A percentile compares a stretch with the other conserved stretches of the same genome.
Conservation (phyloP, 129 eudicot genomes). For the Heracleum sosnowskyi region DNA sequence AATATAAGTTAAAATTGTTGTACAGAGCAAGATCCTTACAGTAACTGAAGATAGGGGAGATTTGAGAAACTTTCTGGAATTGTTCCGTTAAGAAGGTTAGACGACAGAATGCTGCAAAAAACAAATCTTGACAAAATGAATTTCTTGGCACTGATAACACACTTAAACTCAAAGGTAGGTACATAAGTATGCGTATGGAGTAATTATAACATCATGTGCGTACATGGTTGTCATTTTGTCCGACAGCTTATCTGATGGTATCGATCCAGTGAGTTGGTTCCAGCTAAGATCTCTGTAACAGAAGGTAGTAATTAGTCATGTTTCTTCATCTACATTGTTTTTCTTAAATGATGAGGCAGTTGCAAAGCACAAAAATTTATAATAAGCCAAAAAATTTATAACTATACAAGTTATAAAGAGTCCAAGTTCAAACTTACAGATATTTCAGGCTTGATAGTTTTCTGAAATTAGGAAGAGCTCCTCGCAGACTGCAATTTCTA, state of each 20-base stretch:
- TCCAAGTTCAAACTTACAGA: slow-evolving; percentile 35
- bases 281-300: slow-evolving; percentile 62
- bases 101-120: slow-evolving; percentile 54
- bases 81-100: slow-evolving; percentile 55
- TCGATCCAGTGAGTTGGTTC: slow-evolving; percentile 55
- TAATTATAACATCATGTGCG: slow-evolving; percentile 8
- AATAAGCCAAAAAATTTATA: background rate
- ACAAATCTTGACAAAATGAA: slow-evolving; percentile 2
- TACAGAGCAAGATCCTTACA: slow-evolving; percentile 39
- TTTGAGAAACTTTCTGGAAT: slow-evolving; percentile 58
- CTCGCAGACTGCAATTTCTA: slow-evolving; percentile 74
- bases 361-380: background rate
- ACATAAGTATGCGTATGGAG: background rate
- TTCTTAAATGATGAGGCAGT: background rate
- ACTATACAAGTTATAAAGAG: background rate
- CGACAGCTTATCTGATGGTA: slow-evolving; percentile 49
- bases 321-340: background rate
- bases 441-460: slow-evolving; percentile 36
- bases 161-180: background rate
- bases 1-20: background rate
- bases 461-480: slow-evolving; percentile 66
- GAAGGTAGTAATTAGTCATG: background rate
- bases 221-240: slow-evolving; percentile 54
- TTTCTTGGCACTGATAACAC: background rate
- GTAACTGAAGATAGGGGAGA: slow-evolving; percentile 59